Evolutionary conservation across 257 asterid genomes (phyloP), one percentile per base, ranked within the genome.

Genomic region (Jaltomata sinuosa): DNA sequence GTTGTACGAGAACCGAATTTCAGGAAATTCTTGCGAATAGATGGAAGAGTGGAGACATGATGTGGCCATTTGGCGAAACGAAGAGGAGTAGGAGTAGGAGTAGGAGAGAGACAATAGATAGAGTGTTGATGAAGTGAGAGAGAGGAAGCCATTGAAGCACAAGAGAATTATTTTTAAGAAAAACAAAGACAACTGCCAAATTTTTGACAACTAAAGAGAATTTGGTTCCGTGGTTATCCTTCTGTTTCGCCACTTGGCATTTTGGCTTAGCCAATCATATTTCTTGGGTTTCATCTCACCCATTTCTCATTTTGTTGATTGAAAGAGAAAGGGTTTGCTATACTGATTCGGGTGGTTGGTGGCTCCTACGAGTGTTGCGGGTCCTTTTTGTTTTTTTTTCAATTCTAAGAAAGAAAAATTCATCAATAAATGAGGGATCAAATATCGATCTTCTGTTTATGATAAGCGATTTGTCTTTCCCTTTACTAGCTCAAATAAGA

Each of bases 111-210:
- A 83, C 79, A 85, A 52, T 85, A 83, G 80, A 85, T 88, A 81
- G 38, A 5, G 38, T 86, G 91, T 67, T 82, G 93, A 80, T 89
- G 88, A 40, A 91, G 91, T 42, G 88, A 80, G 59, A 31, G 8
- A 62, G 85, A 81, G 52, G 91, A 67, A 69, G 97, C 93, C 97
- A 92, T 90, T 84, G 85, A 50, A 79, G 77, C 40, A 55, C 64
- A 49, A 21, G 79, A 79, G 19, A 64, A 19, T 3, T 9, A 8
- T 2, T 25, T 50, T 50, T 50, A 62, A 25, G 14, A n/a, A n/a
- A n/a, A 29, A 64, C 11, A 65, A 15, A 65, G 50, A n/a, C n/a
- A n/a, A 18, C 50, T 36, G 11, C 32, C 34, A 71, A 40, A 2
- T 11, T 6, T 72, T 72, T 45, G 18, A 72, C 32, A 40, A 15